Evolutionary conservation across 2,329 filamentous ascomycete species (phyloP), one percentile per base, ranked within the genome.

Genomic region (Ophiostoma piceae): DNA sequence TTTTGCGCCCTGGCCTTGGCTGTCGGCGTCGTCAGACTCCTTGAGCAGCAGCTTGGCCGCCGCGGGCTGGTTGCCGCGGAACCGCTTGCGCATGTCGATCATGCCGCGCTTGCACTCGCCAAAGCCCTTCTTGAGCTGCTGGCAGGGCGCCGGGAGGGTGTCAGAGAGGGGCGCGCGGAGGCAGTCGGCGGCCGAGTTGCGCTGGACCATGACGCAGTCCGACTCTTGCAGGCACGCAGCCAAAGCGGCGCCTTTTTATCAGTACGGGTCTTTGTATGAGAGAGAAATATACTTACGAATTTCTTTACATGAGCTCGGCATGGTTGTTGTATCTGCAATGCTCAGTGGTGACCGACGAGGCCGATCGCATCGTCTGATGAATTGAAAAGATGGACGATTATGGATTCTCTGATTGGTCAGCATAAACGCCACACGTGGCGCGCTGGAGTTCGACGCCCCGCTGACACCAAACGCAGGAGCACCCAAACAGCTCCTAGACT

Each of bases 31-130:
- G 22, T 47, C 41, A 8, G 39, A n/a, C 1, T 51, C 35, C 9
- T 66, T 66, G 12, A 39, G 54, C 75, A 88, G 81, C 71, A 83
- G 80, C 76, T 82, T 84, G 74, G 90, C 87, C 32, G 87, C 84
- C 74, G 96, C 89, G 69, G 95, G 93, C 79, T 92, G 88, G 82
- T 98, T 98, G 71, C 95, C 95, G 70, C 95, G 88, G 81, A 99
- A 98, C 43, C 95, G 90, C 83, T 98, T 98, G 79, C 95, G 92
- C 95, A 99, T 99, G 79, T 99, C 95, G 75, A 98, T 91, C 88
- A 96, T 88, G 74, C 95, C 95, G 74, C 94, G 91, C 77, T 96
- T 96, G 86, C 95, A 99, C 78, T 97, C 92, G 78, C 92, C 91
- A 76, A 96, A 95, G 65, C 93, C 92, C 79, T 92, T 94, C 79